These are phyloP conservation scores for Myriosclerotinia duriaeana DNA, from an alignment of 2,329 filamentous ascomycete genomes.

Conservation along the genomic window DNA sequence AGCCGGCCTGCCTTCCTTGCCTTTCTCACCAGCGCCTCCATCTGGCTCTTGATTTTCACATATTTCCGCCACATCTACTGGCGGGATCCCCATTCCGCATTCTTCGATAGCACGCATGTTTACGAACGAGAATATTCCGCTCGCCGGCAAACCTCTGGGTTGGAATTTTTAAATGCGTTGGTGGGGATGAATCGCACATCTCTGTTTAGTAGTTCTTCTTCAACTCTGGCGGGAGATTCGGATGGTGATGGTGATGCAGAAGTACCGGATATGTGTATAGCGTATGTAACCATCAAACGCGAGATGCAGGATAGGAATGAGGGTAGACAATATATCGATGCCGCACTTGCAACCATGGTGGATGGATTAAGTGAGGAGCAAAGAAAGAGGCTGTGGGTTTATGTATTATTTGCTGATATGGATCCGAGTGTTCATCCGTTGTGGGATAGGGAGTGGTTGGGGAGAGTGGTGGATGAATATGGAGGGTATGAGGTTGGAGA, in stretches of 20 bases:
- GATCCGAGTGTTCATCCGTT: slow-evolving; percentile 17
- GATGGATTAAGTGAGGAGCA: slow-evolving; percentile 32
- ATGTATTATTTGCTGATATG: slow-evolving; percentile 11
- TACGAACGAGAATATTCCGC: slow-evolving; percentile 30
- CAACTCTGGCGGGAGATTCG: slow-evolving; percentile 5
- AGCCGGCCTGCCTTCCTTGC: neutral
- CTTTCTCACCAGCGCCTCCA: neutral
- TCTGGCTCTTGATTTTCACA: slow-evolving; percentile 22
- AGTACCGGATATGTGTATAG: slow-evolving; percentile 26
- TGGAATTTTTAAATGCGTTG: slow-evolving; percentile 23
- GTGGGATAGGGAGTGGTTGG: slow-evolving; percentile 5
- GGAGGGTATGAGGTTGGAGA: slow-evolving; percentile 6
- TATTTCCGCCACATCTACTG: slow-evolving; percentile 27
- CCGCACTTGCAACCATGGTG: slow-evolving; percentile 31
- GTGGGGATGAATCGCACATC: neutral
- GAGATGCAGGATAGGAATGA: slow-evolving; percentile 24
- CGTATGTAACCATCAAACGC: slow-evolving; percentile 27
- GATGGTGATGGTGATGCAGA: neutral
- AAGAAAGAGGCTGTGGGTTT: slow-evolving; percentile 23
- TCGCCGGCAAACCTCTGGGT: slow-evolving; percentile 25
- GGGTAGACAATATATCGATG: slow-evolving; percentile 29
- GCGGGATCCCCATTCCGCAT: slow-evolving; percentile 31
- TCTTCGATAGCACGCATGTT: slow-evolving; percentile 28
- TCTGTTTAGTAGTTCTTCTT: slow-evolving; percentile 3
- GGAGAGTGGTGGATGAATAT: slow-evolving; percentile 10